These are phyloP conservation scores for Neurospora tetraspora DNA, from an alignment of 495 filamentous ascomycete genomes.

Conservation along the genomic window DNA sequence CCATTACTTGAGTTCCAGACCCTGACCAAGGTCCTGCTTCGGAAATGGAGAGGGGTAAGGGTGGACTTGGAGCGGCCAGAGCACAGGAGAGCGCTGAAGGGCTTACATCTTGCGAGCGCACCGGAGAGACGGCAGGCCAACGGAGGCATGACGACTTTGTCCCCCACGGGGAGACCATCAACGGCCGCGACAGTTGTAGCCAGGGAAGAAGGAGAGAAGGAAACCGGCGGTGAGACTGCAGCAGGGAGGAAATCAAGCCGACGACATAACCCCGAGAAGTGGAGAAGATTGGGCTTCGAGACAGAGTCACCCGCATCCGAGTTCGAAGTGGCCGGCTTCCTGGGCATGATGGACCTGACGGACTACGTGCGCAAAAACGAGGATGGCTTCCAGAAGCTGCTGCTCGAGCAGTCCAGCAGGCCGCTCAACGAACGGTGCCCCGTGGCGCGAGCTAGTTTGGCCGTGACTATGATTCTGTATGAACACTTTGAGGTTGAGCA, in stretches of 20 bases:
- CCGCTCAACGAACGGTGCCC: slow-evolving; percentile 69
- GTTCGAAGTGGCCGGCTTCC: slow-evolving; percentile 76
- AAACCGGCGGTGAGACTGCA: neutral
- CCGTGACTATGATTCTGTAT: slow-evolving; percentile 79
- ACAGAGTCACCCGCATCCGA: slow-evolving; percentile 76
- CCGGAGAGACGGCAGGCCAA: slow-evolving; percentile 43
- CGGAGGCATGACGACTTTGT: slow-evolving; percentile 12
- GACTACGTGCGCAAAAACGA: slow-evolving; percentile 88
- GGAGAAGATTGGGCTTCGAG: slow-evolving; percentile 86
- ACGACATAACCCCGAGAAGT: slow-evolving; percentile 83
- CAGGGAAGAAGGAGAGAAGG: neutral
- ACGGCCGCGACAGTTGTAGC: neutral
- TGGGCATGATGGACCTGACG: slow-evolving; percentile 96
- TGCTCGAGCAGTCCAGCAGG: slow-evolving; percentile 80
- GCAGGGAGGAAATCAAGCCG: slow-evolving; percentile 27
- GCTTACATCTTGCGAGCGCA: slow-evolving; percentile 72
- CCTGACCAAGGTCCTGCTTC: slow-evolving; percentile 78
- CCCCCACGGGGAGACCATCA: slow-evolving; percentile 12
- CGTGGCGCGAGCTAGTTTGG: slow-evolving; percentile 76
- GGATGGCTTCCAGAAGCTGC: slow-evolving; percentile 80
- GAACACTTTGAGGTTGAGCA: slow-evolving; percentile 94
- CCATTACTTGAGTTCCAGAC: slow-evolving; percentile 92
- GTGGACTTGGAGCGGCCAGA: slow-evolving; percentile 82
- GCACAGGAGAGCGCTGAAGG: slow-evolving; percentile 78
- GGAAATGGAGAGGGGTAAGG: slow-evolving; percentile 80